A percentile compares a stretch with the other conserved stretches of the same genome.
These are phyloP conservation scores for Naganishia cerealis DNA, from an alignment of 1,284 basidiomycete genomes.

Conservation along the genomic window DNA sequence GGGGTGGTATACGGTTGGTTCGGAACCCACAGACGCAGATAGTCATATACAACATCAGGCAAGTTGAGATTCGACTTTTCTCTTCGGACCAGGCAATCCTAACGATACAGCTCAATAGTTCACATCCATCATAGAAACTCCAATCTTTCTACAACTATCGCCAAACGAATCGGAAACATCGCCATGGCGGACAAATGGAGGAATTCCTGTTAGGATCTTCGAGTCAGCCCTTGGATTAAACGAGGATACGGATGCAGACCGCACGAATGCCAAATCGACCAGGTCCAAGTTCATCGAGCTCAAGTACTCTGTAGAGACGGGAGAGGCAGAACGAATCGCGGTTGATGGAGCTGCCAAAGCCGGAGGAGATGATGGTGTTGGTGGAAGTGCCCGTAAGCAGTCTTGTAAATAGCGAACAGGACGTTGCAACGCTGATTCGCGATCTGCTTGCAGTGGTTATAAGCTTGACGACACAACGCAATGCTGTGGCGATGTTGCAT, in stretches of 20 bases:
- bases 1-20: constrained; percentile 90
- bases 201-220: constrained; percentile 82
- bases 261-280: constrained; percentile 6
- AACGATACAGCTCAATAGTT: constrained; percentile 59
- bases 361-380: constrained; percentile 68
- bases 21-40: constrained; percentile 68
- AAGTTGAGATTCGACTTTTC: constrained; percentile 36
- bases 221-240: constrained; percentile 81
- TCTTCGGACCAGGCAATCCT: constrained; percentile 62
- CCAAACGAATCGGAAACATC: constrained; percentile 40
- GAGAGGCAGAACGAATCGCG: constrained; percentile 96
- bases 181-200: constrained; percentile 52
- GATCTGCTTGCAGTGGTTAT: constrained; percentile 67
- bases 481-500: constrained; percentile 92
- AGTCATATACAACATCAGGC: constrained; percentile 83
- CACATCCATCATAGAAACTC: constrained; percentile 57
- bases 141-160: constrained; percentile 58
- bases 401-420: background rate
- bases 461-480: constrained; percentile 83
- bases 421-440: background rate
- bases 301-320: constrained; percentile 79
- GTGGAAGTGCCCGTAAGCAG: constrained; percentile 59
- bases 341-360: constrained; percentile 93
- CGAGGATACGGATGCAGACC: constrained; percentile 46
- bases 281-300: constrained; percentile 65